phyloP scores from a whole-genome alignment of 2,329 filamentous ascomycete species.

The Trichoderma polysporum region DNA sequence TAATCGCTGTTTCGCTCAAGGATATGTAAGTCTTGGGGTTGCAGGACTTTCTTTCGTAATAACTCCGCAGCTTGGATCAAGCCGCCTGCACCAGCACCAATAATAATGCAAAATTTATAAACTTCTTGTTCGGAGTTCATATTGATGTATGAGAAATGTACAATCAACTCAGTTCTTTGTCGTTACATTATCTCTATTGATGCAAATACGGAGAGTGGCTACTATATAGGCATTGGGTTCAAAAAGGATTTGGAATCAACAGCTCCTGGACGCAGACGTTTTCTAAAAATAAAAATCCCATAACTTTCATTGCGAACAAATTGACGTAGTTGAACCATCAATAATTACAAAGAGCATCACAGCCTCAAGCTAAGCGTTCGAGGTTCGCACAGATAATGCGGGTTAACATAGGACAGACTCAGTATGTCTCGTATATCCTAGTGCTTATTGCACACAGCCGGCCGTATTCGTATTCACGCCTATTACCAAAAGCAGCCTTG shows the following conservation, averaged over 20 bases:
- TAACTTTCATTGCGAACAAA: no score
- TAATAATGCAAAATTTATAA: neutral
- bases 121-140: neutral
- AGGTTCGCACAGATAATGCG: neutral
- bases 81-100: neutral
- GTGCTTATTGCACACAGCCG: neutral
- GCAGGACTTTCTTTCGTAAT: neutral
- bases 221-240: neutral
- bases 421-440: neutral
- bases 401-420: neutral
- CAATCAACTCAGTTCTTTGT: neutral
- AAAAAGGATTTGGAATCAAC: neutral
- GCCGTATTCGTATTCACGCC: neutral
- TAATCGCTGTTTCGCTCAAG: neutral
- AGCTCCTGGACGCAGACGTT: neutral
- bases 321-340: neutral
- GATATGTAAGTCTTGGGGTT: neutral
- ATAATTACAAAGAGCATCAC: neutral
- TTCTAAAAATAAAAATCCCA: neutral
- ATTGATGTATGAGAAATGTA: neutral
- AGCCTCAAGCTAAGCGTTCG: no score
- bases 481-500: neutral
- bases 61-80: neutral
- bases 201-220: neutral
- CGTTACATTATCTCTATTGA: neutral